A percentile compares a stretch with the other conserved stretches of the same genome.
phyloP scores from a whole-genome alignment of 2,329 filamentous ascomycete species.

The Exophiala bonariae region DNA sequence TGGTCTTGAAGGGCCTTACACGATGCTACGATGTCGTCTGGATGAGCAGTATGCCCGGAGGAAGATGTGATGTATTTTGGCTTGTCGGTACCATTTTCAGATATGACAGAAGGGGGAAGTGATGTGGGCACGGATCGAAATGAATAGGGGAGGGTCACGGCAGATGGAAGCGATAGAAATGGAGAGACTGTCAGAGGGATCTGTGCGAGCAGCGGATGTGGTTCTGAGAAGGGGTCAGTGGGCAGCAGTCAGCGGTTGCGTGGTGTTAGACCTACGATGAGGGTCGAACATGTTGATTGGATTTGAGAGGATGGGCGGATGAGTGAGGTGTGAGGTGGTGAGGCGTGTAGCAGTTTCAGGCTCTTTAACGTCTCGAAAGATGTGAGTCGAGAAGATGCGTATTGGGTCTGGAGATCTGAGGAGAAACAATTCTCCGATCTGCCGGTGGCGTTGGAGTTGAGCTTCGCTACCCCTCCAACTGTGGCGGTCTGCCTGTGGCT shows the following conservation, averaged over 20 bases:
- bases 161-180: conserved; percentile 85
- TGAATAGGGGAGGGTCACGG: conserved; percentile 90
- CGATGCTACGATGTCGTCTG: conserved; percentile 79
- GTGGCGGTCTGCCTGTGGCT: too few species aligned
- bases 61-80: conserved; percentile 74
- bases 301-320: too few species aligned
- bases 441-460: too few species aligned
- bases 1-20: conserved; percentile 78
- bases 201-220: conserved; percentile 87
- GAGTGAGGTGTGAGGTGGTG: too few species aligned
- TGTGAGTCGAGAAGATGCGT: too few species aligned
- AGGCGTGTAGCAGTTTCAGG: too few species aligned
- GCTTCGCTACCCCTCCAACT: too few species aligned
- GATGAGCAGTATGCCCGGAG: conserved; percentile 79
- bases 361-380: too few species aligned
- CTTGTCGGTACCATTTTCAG: conserved; percentile 50
- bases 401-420: too few species aligned
- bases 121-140: conserved; percentile 89
- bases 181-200: conserved; percentile 91
- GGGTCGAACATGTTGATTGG: conserved; percentile 43
- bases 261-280: conserved; percentile 36
- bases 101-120: conserved; percentile 70
- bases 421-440: too few species aligned
- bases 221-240: conserved; percentile 48
- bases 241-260: not conserved